These are phyloP conservation scores for Stachybotrys echinatus DNA, from an alignment of 2,329 filamentous ascomycete genomes.

Conservation along the genomic window DNA sequence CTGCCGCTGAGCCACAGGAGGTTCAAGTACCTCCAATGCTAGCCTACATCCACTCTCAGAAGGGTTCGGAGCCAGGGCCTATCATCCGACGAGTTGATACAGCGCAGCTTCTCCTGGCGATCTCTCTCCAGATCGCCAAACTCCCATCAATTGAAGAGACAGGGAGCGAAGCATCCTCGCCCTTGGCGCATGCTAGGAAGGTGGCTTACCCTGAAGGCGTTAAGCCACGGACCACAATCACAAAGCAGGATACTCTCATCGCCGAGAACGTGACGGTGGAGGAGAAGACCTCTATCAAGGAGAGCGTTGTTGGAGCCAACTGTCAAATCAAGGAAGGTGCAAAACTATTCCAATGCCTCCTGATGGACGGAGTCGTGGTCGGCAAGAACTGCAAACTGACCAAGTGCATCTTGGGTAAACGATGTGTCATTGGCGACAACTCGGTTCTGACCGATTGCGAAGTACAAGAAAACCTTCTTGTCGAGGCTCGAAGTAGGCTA, in stretches of 20 bases:
- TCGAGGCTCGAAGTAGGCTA: constrained; percentile 68
- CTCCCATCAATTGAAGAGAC: constrained; percentile 65
- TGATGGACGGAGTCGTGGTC: constrained; percentile 89
- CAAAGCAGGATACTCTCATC: constrained; percentile 74
- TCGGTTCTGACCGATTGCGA: constrained; percentile 83
- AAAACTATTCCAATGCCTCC: constrained; percentile 76
- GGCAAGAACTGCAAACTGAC: constrained; percentile 81
- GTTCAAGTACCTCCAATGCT: constrained; percentile 63
- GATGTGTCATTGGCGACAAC: constrained; percentile 78
- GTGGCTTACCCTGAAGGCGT: constrained; percentile 80
- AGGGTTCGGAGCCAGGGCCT: constrained; percentile 40
- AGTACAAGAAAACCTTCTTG: constrained; percentile 82
- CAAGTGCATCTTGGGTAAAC: constrained; percentile 78
- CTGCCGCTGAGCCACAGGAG: constrained; percentile 1
- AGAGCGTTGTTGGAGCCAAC: constrained; percentile 80
- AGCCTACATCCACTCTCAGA: constrained; percentile 71
- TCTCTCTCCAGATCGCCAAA: constrained; percentile 84
- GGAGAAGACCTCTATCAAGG: constrained; percentile 87
- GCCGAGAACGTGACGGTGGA: constrained; percentile 86
- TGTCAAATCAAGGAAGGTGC: constrained; percentile 84
- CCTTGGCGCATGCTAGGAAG: constrained; percentile 74
- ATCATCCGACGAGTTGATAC: constrained; percentile 87
- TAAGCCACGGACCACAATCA: constrained; percentile 75
- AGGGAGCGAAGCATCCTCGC: constrained; percentile 53
- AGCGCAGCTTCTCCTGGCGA: constrained; percentile 70